Percentiles rank a stretch among this genome's conserved stretches.
phyloP scores from a whole-genome alignment of 192 early-diverging fungal genomes.

The Podila epigama region DNA sequence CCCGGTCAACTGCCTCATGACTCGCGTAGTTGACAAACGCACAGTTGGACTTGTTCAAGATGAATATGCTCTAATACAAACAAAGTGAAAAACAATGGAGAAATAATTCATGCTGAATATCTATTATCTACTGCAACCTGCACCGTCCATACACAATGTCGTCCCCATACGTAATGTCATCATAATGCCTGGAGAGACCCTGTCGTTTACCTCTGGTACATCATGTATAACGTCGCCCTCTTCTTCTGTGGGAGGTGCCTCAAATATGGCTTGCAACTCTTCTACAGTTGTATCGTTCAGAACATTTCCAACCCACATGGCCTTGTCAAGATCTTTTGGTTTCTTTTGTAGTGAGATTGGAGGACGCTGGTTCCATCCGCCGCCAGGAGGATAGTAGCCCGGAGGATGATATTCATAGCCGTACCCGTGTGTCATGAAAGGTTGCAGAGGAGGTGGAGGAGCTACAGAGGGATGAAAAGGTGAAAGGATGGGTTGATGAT shows the following conservation, averaged over 20 bases:
- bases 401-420: constrained; percentile 13
- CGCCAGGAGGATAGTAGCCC: constrained; percentile 17
- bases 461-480: constrained; percentile 4
- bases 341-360: constrained; percentile 47
- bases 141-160: not conserved
- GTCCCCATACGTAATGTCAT: not conserved
- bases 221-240: constrained; percentile 33
- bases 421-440: constrained; percentile 11
- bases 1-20: constrained; percentile 53
- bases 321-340: constrained; percentile 59
- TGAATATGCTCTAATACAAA: constrained; percentile 51
- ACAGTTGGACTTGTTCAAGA: constrained; percentile 54
- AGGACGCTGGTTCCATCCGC: constrained; percentile 20
- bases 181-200: not conserved
- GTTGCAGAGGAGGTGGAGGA: constrained; percentile 9
- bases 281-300: constrained; percentile 51
- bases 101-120: not conserved
- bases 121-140: not conserved
- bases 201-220: constrained; percentile 24
- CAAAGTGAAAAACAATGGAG: not conserved
- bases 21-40: constrained; percentile 60
- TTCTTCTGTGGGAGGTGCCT: constrained; percentile 52
- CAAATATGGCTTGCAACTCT: constrained; percentile 56
- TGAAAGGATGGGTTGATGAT: constrained; percentile 11
- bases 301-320: constrained; percentile 61